phyloP scores from a whole-genome alignment of 768 basidiomycete species.

The Suillus discolor region DNA sequence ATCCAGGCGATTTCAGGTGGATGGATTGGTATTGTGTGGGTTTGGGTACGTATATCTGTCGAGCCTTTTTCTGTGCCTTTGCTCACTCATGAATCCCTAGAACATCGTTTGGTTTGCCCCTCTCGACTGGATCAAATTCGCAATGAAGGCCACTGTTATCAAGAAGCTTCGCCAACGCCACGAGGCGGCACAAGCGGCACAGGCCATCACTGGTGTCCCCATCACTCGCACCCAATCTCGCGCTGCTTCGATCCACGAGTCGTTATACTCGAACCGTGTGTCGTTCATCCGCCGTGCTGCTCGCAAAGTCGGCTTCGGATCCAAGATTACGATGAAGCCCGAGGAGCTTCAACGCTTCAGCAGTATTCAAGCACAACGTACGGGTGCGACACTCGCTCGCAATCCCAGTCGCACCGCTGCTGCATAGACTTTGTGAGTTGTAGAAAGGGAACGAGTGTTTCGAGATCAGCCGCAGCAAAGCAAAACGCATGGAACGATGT shows the following conservation, averaged over 20 bases:
- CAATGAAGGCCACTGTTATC: constrained; percentile 93
- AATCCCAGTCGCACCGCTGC: constrained; percentile 66
- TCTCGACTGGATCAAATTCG: constrained; percentile 95
- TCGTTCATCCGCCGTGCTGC: constrained; percentile 89
- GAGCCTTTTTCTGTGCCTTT: not conserved
- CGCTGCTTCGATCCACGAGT: constrained; percentile 87
- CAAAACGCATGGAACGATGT: constrained; percentile 7
- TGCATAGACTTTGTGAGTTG: constrained; percentile 33
- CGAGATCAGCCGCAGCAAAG: not conserved
- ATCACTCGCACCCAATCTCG: constrained; percentile 89
- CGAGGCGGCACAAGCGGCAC: constrained; percentile 39
- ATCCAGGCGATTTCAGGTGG: constrained; percentile 81
- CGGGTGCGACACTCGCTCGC: constrained; percentile 77
- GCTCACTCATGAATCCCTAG: constrained; percentile 41
- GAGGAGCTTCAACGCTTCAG: constrained; percentile 87
- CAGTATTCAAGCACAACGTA: constrained; percentile 79
- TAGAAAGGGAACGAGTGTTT: not conserved
- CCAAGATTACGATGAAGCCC: constrained; percentile 77
- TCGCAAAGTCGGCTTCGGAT: constrained; percentile 87
- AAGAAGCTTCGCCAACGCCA: constrained; percentile 75
- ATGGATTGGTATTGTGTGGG: constrained; percentile 98
- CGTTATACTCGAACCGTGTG: constrained; percentile 93
- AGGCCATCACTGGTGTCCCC: constrained; percentile 52
- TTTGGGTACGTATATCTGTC: constrained; percentile 68
- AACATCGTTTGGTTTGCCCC: constrained; percentile 97